Percentiles rank a stretch among this genome's conserved stretches.
These are phyloP conservation scores for Hypoxylon fuscum DNA, from an alignment of 495 filamentous ascomycete genomes.

Conservation along the genomic window DNA sequence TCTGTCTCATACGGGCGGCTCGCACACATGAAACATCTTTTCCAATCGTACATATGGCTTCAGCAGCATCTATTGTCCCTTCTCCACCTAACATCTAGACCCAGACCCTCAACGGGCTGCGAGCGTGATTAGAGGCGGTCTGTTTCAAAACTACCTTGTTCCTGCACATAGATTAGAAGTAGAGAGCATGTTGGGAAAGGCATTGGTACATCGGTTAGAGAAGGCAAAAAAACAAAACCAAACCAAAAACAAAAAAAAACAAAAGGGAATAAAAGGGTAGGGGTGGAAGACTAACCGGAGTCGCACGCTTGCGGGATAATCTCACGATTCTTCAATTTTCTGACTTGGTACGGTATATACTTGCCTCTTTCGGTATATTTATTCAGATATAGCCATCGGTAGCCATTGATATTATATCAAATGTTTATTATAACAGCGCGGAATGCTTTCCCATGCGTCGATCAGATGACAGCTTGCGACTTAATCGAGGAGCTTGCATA, in stretches of 20 bases:
- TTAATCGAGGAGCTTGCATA: conserved; percentile 17
- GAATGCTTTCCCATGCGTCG: conserved; percentile 30
- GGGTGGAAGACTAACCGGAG: conserved; percentile 30
- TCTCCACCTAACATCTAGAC: conserved; percentile 14
- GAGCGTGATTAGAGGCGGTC: conserved; percentile 34
- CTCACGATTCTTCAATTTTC: conserved; percentile 33
- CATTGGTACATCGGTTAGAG: conserved; percentile 37
- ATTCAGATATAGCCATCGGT: conserved; percentile 27
- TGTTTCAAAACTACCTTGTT: conserved; percentile 34
- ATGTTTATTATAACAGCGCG: conserved; percentile 14
- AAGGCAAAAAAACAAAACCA: conserved; percentile 35
- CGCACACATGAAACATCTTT: conserved; percentile 13
- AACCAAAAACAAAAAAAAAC: no score
- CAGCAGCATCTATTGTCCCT: conserved; percentile 23
- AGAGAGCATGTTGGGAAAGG: conserved; percentile 21
- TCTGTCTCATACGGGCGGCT: conserved; percentile 26
- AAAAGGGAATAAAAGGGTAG: no score
- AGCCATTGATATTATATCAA: conserved; percentile 29
- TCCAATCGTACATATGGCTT: conserved; percentile 35
- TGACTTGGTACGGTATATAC: conserved; percentile 33
- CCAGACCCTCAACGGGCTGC: conserved; percentile 39
- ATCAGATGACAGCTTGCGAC: conserved; percentile 36
- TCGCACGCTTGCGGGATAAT: conserved; percentile 35
- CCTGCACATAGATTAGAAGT: conserved; percentile 43
- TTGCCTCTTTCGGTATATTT: conserved; percentile 42